A percentile compares a stretch with the other conserved stretches of the same genome.
These are phyloP conservation scores for Conticribra weissflogii DNA, from an alignment of 108 stramenopile species.

Conservation along the genomic window DNA sequence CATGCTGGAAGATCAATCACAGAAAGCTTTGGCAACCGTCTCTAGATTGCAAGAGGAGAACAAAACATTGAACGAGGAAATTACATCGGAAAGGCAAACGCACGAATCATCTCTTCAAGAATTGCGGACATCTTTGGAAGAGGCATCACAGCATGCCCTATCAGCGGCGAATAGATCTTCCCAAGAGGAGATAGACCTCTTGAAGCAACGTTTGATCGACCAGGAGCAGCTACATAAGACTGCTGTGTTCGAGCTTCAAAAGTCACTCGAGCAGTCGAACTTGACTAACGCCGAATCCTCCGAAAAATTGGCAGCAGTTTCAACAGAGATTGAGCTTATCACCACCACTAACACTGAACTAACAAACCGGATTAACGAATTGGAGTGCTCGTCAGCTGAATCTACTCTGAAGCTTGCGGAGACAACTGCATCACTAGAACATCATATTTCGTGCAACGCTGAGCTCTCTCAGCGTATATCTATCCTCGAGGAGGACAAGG, in stretches of 20 bases:
- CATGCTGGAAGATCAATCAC: background rate
- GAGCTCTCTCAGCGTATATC: no score
- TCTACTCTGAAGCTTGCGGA: no score
- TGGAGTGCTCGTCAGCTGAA: background rate
- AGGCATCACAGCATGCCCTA: background rate
- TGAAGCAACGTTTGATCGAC: background rate
- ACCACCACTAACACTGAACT: background rate
- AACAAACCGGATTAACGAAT: background rate
- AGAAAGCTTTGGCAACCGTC: background rate
- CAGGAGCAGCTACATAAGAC: background rate
- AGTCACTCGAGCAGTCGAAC: background rate
- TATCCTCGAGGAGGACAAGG: no score
- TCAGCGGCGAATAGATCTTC: background rate
- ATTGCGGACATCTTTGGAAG: background rate
- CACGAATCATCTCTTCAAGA: background rate
- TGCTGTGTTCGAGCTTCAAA: background rate
- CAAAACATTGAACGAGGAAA: background rate
- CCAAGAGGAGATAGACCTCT: background rate
- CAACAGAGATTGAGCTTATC: background rate
- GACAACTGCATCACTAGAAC: no score
- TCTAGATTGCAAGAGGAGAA: background rate
- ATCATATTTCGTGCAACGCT: no score
- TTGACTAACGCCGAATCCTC: background rate
- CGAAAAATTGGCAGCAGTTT: background rate
- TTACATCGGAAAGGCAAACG: background rate